Conservation (phyloP, 257 asterid genomes). For the Linderniella brevidens region DNA sequence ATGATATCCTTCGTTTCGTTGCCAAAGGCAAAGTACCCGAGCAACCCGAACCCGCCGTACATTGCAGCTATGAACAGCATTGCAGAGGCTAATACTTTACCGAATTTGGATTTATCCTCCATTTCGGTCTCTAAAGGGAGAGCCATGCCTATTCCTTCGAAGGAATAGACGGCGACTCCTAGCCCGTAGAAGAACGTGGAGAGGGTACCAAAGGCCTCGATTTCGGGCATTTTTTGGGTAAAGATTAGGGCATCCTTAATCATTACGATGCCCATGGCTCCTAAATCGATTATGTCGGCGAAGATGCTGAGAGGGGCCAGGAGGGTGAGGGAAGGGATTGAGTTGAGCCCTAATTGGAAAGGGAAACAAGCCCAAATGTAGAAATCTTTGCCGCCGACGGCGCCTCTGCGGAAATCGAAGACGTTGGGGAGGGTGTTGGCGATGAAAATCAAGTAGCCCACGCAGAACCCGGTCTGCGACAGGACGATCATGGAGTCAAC, state of each 20-base stretch:
- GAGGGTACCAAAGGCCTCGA: conserved; percentile 54
- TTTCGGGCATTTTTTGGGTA: conserved; percentile 28
- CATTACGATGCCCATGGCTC: conserved; percentile 79
- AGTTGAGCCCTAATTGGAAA: conserved; percentile 67
- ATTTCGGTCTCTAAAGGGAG: conserved; percentile 66
- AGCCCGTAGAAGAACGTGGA: conserved; percentile 60
- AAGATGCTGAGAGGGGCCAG: conserved; percentile 77
- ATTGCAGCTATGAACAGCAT: conserved; percentile 59
- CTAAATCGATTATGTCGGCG: conserved; percentile 68
- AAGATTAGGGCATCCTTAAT: conserved; percentile 46
- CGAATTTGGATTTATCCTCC: conserved; percentile 51
- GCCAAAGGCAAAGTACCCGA: conserved; percentile 85
- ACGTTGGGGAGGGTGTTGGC: conserved; percentile 51
- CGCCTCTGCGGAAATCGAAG: conserved; percentile 17
- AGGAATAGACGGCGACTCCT: conserved; percentile 81
- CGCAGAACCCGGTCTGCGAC: conserved; percentile 84
- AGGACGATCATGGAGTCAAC: conserved; percentile 65
- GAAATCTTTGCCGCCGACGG: conserved; percentile 26
- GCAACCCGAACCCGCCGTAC: conserved; percentile 48
- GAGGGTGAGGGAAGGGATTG: conserved; percentile 57
- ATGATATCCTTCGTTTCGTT: conserved; percentile 53
- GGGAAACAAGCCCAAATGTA: conserved; percentile 78
- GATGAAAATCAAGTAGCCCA: conserved; percentile 57
- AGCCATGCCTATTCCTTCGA: conserved; percentile 85
- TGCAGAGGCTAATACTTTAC: conserved; percentile 37